Evolutionary conservation across 225 moss, liverwort and hornwort species (phyloP).

Genomic region (Neckera pumila): DNA sequence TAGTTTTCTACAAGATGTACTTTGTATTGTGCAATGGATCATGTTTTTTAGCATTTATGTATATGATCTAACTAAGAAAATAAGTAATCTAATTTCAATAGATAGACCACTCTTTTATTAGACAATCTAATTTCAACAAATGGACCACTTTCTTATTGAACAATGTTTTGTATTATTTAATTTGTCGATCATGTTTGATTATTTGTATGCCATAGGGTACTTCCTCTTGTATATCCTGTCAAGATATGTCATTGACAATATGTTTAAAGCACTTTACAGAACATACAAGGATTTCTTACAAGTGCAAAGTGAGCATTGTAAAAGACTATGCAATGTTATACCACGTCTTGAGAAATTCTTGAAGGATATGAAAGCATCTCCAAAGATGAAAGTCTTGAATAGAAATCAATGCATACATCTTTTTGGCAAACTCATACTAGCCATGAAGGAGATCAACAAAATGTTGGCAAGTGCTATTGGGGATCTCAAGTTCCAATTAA

Average conservation of each 20-base stretch:
- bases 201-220: neutral
- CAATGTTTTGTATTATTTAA: neutral
- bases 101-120: neutral
- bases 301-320: neutral
- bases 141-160: too few species aligned
- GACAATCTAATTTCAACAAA: too few species aligned
- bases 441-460: too few species aligned
- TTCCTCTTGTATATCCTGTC: fast-evolving
- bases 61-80: neutral
- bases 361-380: too few species aligned
- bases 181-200: too few species aligned
- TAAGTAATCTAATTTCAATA: too few species aligned
- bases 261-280: neutral
- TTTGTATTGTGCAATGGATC: neutral
- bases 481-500: neutral
- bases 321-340: neutral
- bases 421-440: too few species aligned
- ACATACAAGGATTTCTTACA: neutral
- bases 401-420: too few species aligned
- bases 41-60: neutral
- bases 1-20: too few species aligned
- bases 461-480: too few species aligned
- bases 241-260: neutral
- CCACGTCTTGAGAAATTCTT: too few species aligned
- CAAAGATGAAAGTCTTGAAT: too few species aligned